Evolutionary conservation across 495 filamentous ascomycete species (phyloP).

Genomic region (Penicillium malachiteum): DNA sequence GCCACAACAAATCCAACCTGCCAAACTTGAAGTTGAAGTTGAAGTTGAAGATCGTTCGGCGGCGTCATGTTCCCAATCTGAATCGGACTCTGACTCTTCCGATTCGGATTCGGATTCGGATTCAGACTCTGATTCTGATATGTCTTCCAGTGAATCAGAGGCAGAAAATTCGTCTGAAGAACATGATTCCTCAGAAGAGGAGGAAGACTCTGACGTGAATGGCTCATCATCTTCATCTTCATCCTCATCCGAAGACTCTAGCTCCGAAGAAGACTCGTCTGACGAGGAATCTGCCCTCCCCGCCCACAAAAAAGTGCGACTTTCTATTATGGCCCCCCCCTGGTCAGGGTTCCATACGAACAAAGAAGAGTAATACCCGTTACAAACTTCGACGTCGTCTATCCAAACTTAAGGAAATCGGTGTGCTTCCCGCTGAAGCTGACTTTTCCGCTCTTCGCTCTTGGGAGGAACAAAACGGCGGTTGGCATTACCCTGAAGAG

Average conservation of each 20-base stretch:
- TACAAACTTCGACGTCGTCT: constrained; percentile 48
- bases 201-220: not conserved
- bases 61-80: not conserved
- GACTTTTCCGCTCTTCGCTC: constrained; percentile 45
- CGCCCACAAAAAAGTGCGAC: not conserved
- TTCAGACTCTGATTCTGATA: constrained; percentile 7
- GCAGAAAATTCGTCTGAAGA: not conserved
- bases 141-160: not conserved
- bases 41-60: constrained; percentile 6
- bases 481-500: constrained; percentile 25
- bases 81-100: constrained; percentile 2
- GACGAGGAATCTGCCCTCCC: constrained; percentile 20
- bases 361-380: constrained; percentile 55
- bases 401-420: constrained; percentile 48
- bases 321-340: constrained; percentile 26
- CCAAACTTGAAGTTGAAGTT: constrained; percentile 1
- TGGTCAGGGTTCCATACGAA: constrained; percentile 47
- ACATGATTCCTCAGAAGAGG: not conserved
- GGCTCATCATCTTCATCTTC: constrained; percentile 4
- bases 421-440: constrained; percentile 46
- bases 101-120: constrained; percentile 9
- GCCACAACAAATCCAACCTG: not conserved
- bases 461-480: constrained; percentile 33
- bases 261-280: constrained; percentile 33
- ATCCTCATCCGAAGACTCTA: constrained; percentile 32